phyloP scores from a whole-genome alignment of 768 basidiomycete genomes.

The Favolaschia claudopus region DNA sequence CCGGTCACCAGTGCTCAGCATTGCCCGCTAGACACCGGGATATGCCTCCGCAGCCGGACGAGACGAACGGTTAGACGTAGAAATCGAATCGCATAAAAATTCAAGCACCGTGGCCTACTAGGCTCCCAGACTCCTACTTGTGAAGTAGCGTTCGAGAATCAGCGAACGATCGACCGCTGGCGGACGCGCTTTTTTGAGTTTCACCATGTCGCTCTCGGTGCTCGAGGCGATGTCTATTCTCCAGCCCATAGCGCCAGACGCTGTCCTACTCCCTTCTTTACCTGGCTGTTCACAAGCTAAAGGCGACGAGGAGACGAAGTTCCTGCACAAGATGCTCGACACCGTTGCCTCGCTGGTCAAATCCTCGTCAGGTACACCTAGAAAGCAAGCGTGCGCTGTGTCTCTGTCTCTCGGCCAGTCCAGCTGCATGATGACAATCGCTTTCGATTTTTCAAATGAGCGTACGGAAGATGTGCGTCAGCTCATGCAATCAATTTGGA shows the following conservation, averaged over 20 bases:
- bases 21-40: too few relatives aligned
- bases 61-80: too few relatives aligned
- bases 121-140: too few relatives aligned
- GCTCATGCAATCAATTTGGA: slow-evolving; percentile 10
- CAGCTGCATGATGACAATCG: slow-evolving; percentile 5
- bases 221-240: slow-evolving; percentile 14
- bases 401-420: slow-evolving; percentile 9
- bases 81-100: too few relatives aligned
- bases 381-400: slow-evolving; percentile 11
- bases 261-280: background rate
- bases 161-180: too few relatives aligned
- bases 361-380: background rate
- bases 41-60: too few relatives aligned
- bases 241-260: slow-evolving; percentile 7
- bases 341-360: slow-evolving; percentile 8
- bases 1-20: too few relatives aligned
- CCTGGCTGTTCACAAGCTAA: background rate
- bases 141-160: too few relatives aligned
- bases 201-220: slow-evolving; percentile 11
- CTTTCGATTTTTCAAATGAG: background rate
- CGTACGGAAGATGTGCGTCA: background rate
- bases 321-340: slow-evolving; percentile 10
- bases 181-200: too few relatives aligned
- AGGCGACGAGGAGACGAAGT: background rate
- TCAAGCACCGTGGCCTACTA: too few relatives aligned